phyloP scores from a whole-genome alignment of 2,329 filamentous ascomycete species.

The Blastomyces gilchristii region DNA sequence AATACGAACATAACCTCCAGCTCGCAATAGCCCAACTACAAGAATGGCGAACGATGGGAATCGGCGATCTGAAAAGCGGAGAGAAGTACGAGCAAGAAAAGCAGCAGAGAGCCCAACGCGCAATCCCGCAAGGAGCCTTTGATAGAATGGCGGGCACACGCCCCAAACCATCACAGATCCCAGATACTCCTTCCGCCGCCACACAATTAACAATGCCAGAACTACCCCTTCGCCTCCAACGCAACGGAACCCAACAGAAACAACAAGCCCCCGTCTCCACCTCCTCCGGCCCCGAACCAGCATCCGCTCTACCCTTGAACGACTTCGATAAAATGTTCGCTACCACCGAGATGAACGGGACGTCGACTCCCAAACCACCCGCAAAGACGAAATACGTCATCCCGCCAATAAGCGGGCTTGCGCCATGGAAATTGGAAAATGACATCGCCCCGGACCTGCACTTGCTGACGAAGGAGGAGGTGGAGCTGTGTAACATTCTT shows the following conservation, averaged over 20 bases:
- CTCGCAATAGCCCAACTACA: slow-evolving; percentile 84
- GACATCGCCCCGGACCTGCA: slow-evolving; percentile 72
- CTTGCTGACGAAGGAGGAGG: slow-evolving; percentile 72
- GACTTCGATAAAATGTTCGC: slow-evolving; percentile 46
- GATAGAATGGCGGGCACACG: slow-evolving; percentile 70
- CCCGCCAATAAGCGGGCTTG: slow-evolving; percentile 38
- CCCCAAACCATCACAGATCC: slow-evolving; percentile 55
- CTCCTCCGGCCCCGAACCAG: slow-evolving; percentile 22
- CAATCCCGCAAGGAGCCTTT: slow-evolving; percentile 64
- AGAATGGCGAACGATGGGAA: slow-evolving; percentile 79
- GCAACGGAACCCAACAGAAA: slow-evolving; percentile 27
- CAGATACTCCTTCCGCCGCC: slow-evolving; percentile 65
- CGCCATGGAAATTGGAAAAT: slow-evolving; percentile 54
- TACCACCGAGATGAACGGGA: slow-evolving; percentile 42
- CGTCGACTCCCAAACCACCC: slow-evolving; percentile 29
- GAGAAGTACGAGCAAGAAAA: slow-evolving; percentile 94
- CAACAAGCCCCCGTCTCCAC: slow-evolving; percentile 10
- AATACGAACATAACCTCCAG: slow-evolving; percentile 83
- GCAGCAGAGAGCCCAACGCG: slow-evolving; percentile 55
- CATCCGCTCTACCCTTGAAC: slow-evolving; percentile 30
- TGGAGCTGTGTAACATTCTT: slow-evolving; percentile 73
- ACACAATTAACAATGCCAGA: slow-evolving; percentile 70
- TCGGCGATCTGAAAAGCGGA: slow-evolving; percentile 73
- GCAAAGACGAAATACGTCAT: slow-evolving; percentile 44
- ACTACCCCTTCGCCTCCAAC: slow-evolving; percentile 53